Evolutionary conservation across 208 protist species (phyloP), one percentile per base, ranked within the genome.

Genomic region (Leptomonas pyrrhocoris): DNA sequence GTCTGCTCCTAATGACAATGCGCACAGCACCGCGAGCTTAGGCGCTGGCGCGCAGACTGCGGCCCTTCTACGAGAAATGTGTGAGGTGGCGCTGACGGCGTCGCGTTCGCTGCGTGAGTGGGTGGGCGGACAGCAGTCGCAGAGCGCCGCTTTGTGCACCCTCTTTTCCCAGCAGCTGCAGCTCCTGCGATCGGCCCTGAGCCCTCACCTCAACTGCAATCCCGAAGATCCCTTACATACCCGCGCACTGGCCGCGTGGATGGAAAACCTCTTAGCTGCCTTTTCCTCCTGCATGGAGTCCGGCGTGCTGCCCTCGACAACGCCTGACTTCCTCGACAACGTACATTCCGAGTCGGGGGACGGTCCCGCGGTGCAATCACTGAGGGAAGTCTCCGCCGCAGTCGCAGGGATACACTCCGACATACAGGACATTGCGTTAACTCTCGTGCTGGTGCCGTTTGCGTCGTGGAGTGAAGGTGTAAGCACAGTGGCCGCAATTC

Each of bases 41-140:
- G 38, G 15, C 6, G 12, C 21, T 7, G 34, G 42, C 36, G 12
- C 51, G 30, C 38, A 48, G 16, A 36, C 49, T 19, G 58, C 68
- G 31, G 28, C 53, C 13, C 62, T 74, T 36, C 51, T 74, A 51
- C 68, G 68, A n/a, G 68, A 60, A 43, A 13, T 74, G 45, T 74
- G 68, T 43, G 68, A 60, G 25, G 53, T 0, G 2, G 31, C 30
- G 11, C 43, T 74, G 61, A 40, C 60, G 12, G 54, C 34, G 15
- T 59, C 60, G 18, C 21, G 34, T 13, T 36, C 45, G 1, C 68
- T 74, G 59, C 68, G 51, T 6, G 60, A 66, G 46, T 67, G 68
- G 68, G 59, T 74, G 23, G 68, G 59, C 12, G 58, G 60, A n/a
- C 50, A 55, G 45, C 36, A 4, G 31, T 15, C 43, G 13, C 55